Conservation (phyloP, 2,329 filamentous ascomycete genomes). For the Acephala macrosclerotiorum region DNA sequence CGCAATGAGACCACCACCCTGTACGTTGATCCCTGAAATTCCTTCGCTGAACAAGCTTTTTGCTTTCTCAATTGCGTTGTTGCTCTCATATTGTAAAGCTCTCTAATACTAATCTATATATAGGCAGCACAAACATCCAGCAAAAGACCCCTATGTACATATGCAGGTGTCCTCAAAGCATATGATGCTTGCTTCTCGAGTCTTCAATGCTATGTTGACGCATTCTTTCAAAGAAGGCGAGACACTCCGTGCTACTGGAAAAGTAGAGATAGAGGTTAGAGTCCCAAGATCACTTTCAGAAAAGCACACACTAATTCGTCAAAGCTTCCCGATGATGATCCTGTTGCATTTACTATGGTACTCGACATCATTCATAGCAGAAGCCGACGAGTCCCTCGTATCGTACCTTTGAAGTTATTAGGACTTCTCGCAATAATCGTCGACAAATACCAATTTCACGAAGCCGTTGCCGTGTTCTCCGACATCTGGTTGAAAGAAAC, state of each 20-base stretch:
- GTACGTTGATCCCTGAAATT: too few species aligned
- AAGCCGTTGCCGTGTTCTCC: not conserved
- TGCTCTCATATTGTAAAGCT: too few species aligned
- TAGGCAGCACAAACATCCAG: not conserved
- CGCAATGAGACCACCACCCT: too few species aligned
- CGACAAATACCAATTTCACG: not conserved
- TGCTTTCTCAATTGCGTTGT: too few species aligned
- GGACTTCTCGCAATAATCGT: not conserved
- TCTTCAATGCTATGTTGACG: slow-evolving; percentile 38
- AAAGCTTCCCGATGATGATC: too few species aligned
- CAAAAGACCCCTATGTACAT: not conserved
- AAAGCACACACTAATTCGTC: too few species aligned
- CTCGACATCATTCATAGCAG: not conserved
- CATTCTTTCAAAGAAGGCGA: slow-evolving; percentile 33
- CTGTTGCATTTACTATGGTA: too few species aligned
- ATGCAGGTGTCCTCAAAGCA: slow-evolving; percentile 27
- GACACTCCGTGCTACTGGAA: slow-evolving; percentile 19
- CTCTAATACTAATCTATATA: too few species aligned
- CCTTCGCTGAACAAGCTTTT: too few species aligned
- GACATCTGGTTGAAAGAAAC: not conserved
- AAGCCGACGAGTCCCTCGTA: not conserved
- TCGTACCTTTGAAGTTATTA: not conserved
- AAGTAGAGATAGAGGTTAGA: slow-evolving; percentile 29
- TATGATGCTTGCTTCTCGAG: slow-evolving; percentile 35
- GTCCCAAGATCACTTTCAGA: not conserved